Base-by-base conservation (phyloP, 2,329 filamentous ascomycete species). In the Endothia cerciana region DNA sequence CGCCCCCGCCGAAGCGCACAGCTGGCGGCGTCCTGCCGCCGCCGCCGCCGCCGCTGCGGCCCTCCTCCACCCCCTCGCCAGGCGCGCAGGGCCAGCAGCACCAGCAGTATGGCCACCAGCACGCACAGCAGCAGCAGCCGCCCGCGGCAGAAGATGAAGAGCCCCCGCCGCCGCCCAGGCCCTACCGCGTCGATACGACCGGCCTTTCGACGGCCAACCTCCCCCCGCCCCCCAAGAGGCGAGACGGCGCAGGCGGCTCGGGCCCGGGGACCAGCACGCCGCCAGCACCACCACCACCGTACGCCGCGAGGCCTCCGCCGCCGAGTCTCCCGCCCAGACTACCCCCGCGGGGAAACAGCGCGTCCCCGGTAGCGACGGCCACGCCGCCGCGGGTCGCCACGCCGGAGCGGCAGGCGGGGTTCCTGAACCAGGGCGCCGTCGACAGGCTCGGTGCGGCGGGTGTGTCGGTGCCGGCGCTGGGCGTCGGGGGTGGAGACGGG, bases 401-500 rank as follows among this genome's bases (percentile, higher is more conserved):
- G 33, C 38, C 55, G 28, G 60, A 60, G 38, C 58, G 47, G 57
- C 69, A 70, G 66, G 51, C 73, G 51, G 71, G 74, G 19, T 73
- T 77, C 40, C 69, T 85, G 41, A 86, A 86, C 71, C 80, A 83
- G 72, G 85, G 82, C 5, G 89, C 92, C 5, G 75, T 90, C 64
- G 83, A 80, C 65, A 85, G 92, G 51, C 82, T 97, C 10, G 87
- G 89, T 13, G 85, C 87, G 45, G 89, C 91, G 0, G 93, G 93
- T 0, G 83, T 97, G 6, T 91, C 89, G 0, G 92, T 97, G 0
- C 90, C 93, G 0, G 90, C 85, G 0, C 81, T 97, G 4, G 91
- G 91, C 5, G 96, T 97, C 68, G 89, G 87, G 1, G 28, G 57
- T 22, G 51, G 65, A 17, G 49, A 62, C 11, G 56, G 55, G 7